Base-by-base conservation (phyloP, 2,329 filamentous ascomycete species). In the Ophiocordyceps sinensis region DNA sequence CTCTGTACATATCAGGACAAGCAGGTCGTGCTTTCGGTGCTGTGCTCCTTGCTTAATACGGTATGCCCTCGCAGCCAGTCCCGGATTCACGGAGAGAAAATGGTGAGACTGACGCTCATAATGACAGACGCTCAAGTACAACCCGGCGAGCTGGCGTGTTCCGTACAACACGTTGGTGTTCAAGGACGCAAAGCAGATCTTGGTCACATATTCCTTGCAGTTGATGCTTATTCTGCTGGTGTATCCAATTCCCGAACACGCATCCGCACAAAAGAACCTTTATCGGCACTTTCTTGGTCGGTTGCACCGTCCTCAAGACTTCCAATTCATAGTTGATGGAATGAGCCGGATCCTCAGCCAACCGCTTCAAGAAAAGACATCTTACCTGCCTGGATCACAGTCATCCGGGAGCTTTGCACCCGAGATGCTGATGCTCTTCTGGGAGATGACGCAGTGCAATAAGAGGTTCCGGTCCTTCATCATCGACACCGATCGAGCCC, bases 381-480 rank as follows among this genome's bases (percentile, higher is more conserved):
- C 88, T 1, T 95, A 94, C 58, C 75, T 95, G 2, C 87, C 89
- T 1, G 85, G 87, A 5, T 82, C 81, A 32, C 85, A 93, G 52
- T 75, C 82, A 38, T 75, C 82, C 0, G 68, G 85, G 40, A 85
- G 85, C 54, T 94, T 89, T 71, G 86, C 88, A 0, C 88, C 91
- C 2, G 91, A 98, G 61, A 93, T 93, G 66, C 79, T 96, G 42
- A 91, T 95, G 74, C 71, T 98, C 2, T 95, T 96, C 56, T 98
- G 91, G 91, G 91, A 98, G 65, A 78, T 86, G 31, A 77, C 91
- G 5, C 91, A 98, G 61, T 95, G 89, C 71, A 98, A 98, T 64
- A 96, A 94, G 63, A 76, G 89, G 44, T 98, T 98, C 64, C 75
- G 91, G 28, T 86, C 87, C 1, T 98, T 95, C 61, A 91, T 98